Percentiles rank a stretch among this genome's conserved stretches.
Conservation (phyloP, 2,329 filamentous ascomycete species). For the Cladosporium austrohemisphaericum region DNA sequence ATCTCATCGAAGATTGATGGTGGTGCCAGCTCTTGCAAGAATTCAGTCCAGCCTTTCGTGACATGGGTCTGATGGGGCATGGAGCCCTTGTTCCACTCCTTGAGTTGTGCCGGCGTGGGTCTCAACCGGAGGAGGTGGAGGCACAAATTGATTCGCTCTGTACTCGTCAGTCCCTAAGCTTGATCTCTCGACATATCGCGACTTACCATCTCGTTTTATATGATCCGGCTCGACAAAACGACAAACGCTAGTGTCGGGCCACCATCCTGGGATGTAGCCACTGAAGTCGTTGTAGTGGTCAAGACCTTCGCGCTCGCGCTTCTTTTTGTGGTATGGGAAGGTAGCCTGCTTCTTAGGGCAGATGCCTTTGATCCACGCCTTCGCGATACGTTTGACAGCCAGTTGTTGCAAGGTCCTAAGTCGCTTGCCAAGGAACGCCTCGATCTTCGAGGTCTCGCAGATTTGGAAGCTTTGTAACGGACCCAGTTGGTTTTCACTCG, state of each 20-base stretch:
- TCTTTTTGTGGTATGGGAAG: slow-evolving; percentile 65
- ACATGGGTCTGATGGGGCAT: slow-evolving; percentile 24
- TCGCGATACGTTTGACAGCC: slow-evolving; percentile 68
- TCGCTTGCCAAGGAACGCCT: slow-evolving; percentile 57
- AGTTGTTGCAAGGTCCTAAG: slow-evolving; percentile 67
- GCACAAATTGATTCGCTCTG: slow-evolving; percentile 30
- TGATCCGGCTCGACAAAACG: slow-evolving; percentile 72
- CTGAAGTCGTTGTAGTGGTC: slow-evolving; percentile 33
- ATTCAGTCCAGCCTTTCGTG: slow-evolving; percentile 29
- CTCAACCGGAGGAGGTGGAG: slow-evolving; percentile 31
- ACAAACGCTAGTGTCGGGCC: slow-evolving; percentile 42
- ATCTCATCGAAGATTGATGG: slow-evolving; percentile 26
- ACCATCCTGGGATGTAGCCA: slow-evolving; percentile 32
- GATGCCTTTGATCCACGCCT: slow-evolving; percentile 71
- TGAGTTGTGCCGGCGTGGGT: slow-evolving; percentile 26
- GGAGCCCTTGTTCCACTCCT: slow-evolving; percentile 26
- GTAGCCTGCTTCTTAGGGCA: slow-evolving; percentile 75
- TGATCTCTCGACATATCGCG: no score
- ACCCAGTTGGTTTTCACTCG: no score
- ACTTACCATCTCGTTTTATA: slow-evolving; percentile 60
- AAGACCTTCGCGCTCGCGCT: not conserved
- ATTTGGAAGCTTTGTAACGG: not conserved
- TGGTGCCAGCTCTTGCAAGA: slow-evolving; percentile 27
- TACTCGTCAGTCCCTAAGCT: slow-evolving; percentile 19
- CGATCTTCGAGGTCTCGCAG: slow-evolving; percentile 28